Percentiles rank a stretch among this genome's conserved stretches.
These are phyloP conservation scores for Candida orba DNA, from an alignment of 805 yeast species.

Conservation along the genomic window DNA sequence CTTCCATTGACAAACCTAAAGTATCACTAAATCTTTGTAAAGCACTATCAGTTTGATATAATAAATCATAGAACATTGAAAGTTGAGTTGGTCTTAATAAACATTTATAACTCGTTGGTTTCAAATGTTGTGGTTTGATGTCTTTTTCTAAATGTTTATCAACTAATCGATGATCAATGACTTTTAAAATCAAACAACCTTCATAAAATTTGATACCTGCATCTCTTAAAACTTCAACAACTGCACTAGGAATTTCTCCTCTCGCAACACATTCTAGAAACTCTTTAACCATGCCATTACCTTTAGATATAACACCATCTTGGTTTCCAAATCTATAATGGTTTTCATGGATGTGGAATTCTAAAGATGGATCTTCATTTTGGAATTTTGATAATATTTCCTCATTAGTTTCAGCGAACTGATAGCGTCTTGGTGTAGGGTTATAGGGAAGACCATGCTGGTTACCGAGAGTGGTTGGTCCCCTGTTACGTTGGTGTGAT, in stretches of 20 bases:
- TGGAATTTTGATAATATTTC: constrained; percentile 73
- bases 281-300: constrained; percentile 68
- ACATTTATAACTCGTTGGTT: constrained; percentile 69
- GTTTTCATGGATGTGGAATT: constrained; percentile 84
- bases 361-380: constrained; percentile 72
- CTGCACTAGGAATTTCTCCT: constrained; percentile 82
- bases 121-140: not conserved
- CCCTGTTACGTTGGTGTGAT: constrained; percentile 21
- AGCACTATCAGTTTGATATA: constrained; percentile 77
- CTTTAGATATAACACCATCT: constrained; percentile 79
- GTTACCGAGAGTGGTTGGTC: constrained; percentile 25
- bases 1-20: constrained; percentile 73
- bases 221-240: constrained; percentile 84
- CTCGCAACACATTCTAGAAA: constrained; percentile 73
- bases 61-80: constrained; percentile 76
- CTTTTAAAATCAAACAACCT: constrained; percentile 80
- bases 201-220: constrained; percentile 81
- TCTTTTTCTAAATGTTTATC: not conserved
- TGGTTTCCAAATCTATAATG: constrained; percentile 89
- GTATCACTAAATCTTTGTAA: constrained; percentile 63
- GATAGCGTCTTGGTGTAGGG: constrained; percentile 36
- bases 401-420: constrained; percentile 64
- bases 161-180: constrained; percentile 68
- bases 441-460: constrained; percentile 16
- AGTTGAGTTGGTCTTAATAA: constrained; percentile 73